These are phyloP conservation scores for Glaciozyma antarctica DNA, from an alignment of 768 basidiomycete genomes.

Conservation along the genomic window DNA sequence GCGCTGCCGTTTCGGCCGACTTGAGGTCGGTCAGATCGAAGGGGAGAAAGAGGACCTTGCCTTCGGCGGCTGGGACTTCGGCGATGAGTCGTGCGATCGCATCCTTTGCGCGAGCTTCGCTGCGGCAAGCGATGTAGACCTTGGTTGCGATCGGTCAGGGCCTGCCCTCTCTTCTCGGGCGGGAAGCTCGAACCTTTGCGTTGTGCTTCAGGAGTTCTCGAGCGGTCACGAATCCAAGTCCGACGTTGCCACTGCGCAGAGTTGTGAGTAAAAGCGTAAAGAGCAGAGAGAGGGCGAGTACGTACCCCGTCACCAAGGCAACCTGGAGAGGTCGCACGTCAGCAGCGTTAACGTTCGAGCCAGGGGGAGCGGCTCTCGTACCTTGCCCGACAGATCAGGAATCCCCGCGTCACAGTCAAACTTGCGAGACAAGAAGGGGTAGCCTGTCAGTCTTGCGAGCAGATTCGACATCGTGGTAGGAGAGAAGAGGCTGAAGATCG, in stretches of 20 bases:
- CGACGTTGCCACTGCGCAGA: conserved; percentile 14
- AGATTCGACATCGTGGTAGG: no score
- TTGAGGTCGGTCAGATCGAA: conserved; percentile 30
- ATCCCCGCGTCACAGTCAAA: conserved; percentile 10
- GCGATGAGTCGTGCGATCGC: conserved; percentile 19
- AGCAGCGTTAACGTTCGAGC: neutral
- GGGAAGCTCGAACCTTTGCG: conserved; percentile 6
- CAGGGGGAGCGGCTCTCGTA: neutral
- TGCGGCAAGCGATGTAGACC: conserved; percentile 29
- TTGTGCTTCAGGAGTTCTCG: conserved; percentile 17
- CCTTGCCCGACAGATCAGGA: conserved; percentile 26
- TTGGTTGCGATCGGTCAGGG: neutral
- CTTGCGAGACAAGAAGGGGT: neutral
- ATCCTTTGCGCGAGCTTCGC: conserved; percentile 18
- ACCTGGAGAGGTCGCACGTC: conserved; percentile 7
- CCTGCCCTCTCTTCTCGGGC: no score
- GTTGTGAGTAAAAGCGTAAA: neutral
- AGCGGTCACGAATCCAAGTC: conserved; percentile 23
- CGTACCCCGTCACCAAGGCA: conserved; percentile 23
- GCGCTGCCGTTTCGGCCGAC: conserved; percentile 19
- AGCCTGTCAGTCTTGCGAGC: neutral
- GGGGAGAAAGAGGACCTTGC: conserved; percentile 17
- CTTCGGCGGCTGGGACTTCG: conserved; percentile 7
- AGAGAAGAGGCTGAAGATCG: no score
- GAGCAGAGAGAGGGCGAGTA: neutral